phyloP scores from a whole-genome alignment of 805 yeast species.

The Ogataea haglerorum region DNA sequence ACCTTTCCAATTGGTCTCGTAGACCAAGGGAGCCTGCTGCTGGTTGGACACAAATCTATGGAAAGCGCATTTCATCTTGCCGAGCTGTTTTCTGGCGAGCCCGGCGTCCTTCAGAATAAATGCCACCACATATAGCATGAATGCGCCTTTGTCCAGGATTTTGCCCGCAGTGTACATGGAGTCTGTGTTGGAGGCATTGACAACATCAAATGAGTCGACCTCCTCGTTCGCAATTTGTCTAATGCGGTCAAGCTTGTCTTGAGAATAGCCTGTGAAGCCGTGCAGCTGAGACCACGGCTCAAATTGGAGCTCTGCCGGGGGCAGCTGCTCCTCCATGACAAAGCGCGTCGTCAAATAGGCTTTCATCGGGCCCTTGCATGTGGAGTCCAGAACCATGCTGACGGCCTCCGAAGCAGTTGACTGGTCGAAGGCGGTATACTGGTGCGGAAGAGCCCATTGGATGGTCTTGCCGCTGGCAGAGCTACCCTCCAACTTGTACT shows the following conservation, averaged over 20 bases:
- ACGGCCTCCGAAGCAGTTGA: conserved; percentile 24
- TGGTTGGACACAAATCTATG: conserved; percentile 63
- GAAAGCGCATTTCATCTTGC: conserved; percentile 63
- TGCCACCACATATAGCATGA: conserved; percentile 70
- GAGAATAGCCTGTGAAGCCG: conserved; percentile 34
- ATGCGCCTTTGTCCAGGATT: conserved; percentile 84
- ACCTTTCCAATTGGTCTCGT: conserved; percentile 80
- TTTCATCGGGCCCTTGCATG: conserved; percentile 53
- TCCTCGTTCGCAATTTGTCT: conserved; percentile 50
- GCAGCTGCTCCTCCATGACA: conserved; percentile 28
- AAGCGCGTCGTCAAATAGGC: conserved; percentile 39
- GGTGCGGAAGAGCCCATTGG: conserved; percentile 55
- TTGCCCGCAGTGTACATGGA: conserved; percentile 94
- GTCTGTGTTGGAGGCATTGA: conserved; percentile 58
- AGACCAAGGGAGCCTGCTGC: conserved; percentile 70
- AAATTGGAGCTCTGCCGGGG: conserved; percentile 35
- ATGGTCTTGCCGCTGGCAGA: conserved; percentile 27
- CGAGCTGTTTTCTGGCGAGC: conserved; percentile 50
- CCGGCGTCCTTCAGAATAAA: conserved; percentile 55
- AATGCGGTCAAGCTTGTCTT: conserved; percentile 41
- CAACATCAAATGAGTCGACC: conserved; percentile 48
- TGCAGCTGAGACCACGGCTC: conserved; percentile 58
- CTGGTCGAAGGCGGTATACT: conserved; percentile 36
- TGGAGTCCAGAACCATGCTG: conserved; percentile 41
- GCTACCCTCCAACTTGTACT: conserved; percentile 31